Evolutionary conservation across 2,329 filamentous ascomycete genomes (phyloP).

Genomic region (Penicillium concentricum): DNA sequence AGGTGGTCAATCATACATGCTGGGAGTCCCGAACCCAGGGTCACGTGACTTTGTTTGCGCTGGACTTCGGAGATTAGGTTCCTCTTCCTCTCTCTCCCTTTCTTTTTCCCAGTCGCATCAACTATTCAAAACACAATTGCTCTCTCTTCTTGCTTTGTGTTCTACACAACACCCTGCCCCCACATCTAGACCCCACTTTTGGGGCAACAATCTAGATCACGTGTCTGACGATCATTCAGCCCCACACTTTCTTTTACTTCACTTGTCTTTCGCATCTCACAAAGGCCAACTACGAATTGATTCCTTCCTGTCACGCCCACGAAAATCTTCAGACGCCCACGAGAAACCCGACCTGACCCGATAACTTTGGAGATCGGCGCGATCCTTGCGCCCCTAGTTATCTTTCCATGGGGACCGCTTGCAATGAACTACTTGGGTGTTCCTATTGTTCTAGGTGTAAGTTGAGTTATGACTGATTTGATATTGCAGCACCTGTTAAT

Average conservation of each 20-base stretch:
- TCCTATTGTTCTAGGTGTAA: not conserved
- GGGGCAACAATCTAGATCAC: not conserved
- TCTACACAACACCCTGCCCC: not conserved
- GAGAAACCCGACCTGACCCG: not conserved
- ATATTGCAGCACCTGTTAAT: not conserved
- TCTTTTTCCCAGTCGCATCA: not conserved
- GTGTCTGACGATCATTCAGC: not conserved
- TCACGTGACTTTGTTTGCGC: too few relatives aligned
- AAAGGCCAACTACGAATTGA: not conserved
- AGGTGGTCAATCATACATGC: not conserved
- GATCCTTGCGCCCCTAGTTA: accelerated
- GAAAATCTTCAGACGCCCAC: too few relatives aligned
- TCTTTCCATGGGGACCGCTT: not conserved
- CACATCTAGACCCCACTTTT: not conserved
- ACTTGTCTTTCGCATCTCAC: not conserved
- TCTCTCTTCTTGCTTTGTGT: not conserved
- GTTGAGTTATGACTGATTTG: not conserved
- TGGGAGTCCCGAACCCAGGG: not conserved
- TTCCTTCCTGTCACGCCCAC: not conserved
- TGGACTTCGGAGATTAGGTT: too few relatives aligned
- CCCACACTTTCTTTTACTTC: not conserved
- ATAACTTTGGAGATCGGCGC: accelerated
- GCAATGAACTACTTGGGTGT: not conserved
- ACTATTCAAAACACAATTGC: too few relatives aligned
- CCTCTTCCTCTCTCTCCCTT: not conserved